Base-by-base conservation (phyloP, 805 yeast genomes). In the Candida stauntonica region DNA sequence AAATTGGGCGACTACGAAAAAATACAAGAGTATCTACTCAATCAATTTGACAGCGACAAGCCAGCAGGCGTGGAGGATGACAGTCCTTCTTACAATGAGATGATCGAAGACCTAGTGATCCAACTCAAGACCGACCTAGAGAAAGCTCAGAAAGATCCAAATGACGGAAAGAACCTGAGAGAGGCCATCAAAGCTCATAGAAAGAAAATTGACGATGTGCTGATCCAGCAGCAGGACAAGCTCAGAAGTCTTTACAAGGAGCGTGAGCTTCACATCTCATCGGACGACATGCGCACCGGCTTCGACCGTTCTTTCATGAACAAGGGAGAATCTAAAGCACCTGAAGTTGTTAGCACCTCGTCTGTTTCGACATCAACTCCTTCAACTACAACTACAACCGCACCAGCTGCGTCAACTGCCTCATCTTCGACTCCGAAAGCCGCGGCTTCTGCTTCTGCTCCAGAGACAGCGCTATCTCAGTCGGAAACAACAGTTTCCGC, bases 211-310 rank as follows among this genome's bases (percentile, higher is more conserved):
- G 81, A 74, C 36, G 74, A 74, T 18, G 83, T 86, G 4, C 68
- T 82, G 43, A 63, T 63, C 17, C 79, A 77, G 44, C 87, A 85
- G 41, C 68, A 72, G 17, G 73, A 75, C 36, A 87, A 85, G 58
- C 66, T 88, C 47, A 77, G 72, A 29, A 75, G 75, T 24, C 67
- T 93, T 39, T 70, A 76, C 49, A 72, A 76, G 48, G 96, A 89
- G 53, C 84, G 85, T 54, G 68, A 77, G 11, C 55, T 68, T 33
- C 83, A 86, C 57, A 89, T 93, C 47, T 80, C 94, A 3, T 81
- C 93, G 36, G 98, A 89, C 13, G 99, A 91, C 62, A 73, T 88
- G 29, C 93, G 79, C 50, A 87, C 93, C 12, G 98, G 96, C 0
- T 93, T 86, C 68, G 95, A 91, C 57, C 77, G 85, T 30, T 82